Evolutionary conservation across 495 filamentous ascomycete genomes (phyloP).

Genomic region (Elasticomyces elasticus): DNA sequence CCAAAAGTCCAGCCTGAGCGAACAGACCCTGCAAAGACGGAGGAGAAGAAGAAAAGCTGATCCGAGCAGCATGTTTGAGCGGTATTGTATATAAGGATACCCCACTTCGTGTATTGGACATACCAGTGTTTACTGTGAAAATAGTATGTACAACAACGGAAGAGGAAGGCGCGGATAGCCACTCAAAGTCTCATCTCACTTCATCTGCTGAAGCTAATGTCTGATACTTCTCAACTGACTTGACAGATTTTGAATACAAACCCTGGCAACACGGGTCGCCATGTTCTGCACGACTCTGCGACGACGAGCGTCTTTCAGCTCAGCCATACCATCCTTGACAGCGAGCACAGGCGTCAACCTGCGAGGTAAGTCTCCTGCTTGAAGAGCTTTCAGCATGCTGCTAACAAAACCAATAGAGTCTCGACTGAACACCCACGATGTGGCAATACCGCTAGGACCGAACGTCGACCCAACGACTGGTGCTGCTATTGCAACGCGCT

Average conservation of each 20-base stretch:
- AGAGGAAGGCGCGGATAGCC: not conserved
- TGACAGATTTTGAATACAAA: no score
- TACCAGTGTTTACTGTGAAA: not conserved
- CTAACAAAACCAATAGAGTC: conserved; percentile 34
- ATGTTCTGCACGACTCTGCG: conserved; percentile 51
- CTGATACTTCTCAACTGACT: no score
- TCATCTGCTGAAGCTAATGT: not conserved
- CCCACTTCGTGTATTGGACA: conserved; percentile 9
- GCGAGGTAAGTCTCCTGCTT: conserved; percentile 28
- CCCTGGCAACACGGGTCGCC: not conserved
- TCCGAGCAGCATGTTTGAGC: not conserved
- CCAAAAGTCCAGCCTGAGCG: not conserved
- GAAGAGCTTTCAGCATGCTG: conserved; percentile 35
- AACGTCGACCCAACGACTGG: not conserved
- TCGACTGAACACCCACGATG: conserved; percentile 42
- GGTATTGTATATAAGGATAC: conserved; percentile 11
- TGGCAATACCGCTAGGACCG: conserved; percentile 36
- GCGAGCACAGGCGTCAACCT: not conserved
- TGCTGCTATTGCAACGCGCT: conserved; percentile 9
- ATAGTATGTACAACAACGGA: not conserved
- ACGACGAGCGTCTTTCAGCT: conserved; percentile 41
- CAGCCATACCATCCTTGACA: conserved; percentile 36
- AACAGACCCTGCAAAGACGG: conserved; percentile 8
- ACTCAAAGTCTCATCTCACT: not conserved
- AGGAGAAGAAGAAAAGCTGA: conserved; percentile 2